phyloP scores from a whole-genome alignment of 2,329 filamentous ascomycete species.

The Akanthomyces lecanii region DNA sequence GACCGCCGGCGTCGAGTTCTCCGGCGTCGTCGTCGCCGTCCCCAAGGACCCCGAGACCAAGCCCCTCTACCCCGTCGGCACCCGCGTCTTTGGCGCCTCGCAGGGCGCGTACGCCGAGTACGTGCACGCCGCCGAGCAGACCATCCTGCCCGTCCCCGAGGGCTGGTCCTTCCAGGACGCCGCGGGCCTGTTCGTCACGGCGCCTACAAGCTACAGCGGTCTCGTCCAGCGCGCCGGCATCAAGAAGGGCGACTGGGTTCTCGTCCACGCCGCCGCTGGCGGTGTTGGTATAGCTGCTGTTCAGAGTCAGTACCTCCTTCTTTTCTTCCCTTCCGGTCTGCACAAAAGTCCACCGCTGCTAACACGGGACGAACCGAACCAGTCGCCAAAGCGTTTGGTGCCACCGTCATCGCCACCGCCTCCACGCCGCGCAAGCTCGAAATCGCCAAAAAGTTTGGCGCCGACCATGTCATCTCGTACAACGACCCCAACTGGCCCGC shows the following conservation, averaged over 20 bases:
- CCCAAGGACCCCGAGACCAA: conserved; percentile 46
- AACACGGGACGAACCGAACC: neutral
- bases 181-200: conserved; percentile 86
- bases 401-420: conserved; percentile 89
- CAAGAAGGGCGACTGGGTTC: conserved; percentile 76
- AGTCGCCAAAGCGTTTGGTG: conserved; percentile 86
- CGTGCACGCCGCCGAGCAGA: conserved; percentile 61
- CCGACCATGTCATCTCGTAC: conserved; percentile 81
- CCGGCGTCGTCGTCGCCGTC: conserved; percentile 67
- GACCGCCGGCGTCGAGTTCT: conserved; percentile 83
- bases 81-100: conserved; percentile 78
- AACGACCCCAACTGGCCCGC: conserved; percentile 58
- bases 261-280: conserved; percentile 88
- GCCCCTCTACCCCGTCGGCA: conserved; percentile 62
- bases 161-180: conserved; percentile 84
- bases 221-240: conserved; percentile 74
- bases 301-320: conserved; percentile 48
- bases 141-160: conserved; percentile 68
- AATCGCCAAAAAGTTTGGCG: conserved; percentile 75
- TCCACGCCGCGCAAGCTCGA: conserved; percentile 75
- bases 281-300: conserved; percentile 89
- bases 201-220: conserved; percentile 82
- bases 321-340: neutral
- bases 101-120: conserved; percentile 85
- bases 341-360: neutral